phyloP scores from a whole-genome alignment of 345 rosid genomes.

The Ricinus communis region DNA sequence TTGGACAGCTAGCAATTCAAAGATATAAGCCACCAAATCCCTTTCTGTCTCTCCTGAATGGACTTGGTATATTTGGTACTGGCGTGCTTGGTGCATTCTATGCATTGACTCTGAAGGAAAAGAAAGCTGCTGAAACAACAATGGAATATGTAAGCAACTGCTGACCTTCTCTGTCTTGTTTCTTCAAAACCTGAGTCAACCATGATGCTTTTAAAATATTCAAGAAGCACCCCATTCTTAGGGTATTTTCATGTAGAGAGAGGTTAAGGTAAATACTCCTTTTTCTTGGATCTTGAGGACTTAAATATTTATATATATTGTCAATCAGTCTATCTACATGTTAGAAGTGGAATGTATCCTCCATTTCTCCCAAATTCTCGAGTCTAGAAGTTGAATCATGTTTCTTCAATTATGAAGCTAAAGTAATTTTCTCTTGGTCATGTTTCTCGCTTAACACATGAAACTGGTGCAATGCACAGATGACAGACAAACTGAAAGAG shows the following conservation, averaged over 20 bases:
- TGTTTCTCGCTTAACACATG: constrained; percentile 12
- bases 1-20: constrained; percentile 43
- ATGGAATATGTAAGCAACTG: constrained; percentile 63
- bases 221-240: neutral
- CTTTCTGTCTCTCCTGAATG: constrained; percentile 65
- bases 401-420: constrained; percentile 13
- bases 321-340: neutral
- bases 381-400: neutral
- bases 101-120: constrained; percentile 67
- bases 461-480: constrained; percentile 45
- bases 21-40: constrained; percentile 51
- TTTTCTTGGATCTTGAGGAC: neutral
- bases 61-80: constrained; percentile 68
- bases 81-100: constrained; percentile 86
- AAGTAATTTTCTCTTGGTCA: neutral
- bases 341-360: neutral
- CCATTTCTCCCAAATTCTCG: neutral
- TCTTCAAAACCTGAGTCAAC: neutral
- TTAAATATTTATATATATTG: neutral
- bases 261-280: neutral
- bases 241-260: neutral
- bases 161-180: constrained; percentile 12
- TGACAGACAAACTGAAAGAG: constrained; percentile 59
- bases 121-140: constrained; percentile 47
- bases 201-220: constrained; percentile 21